Base-by-base conservation (phyloP, 306 rosid species). In the Delonix regia region DNA sequence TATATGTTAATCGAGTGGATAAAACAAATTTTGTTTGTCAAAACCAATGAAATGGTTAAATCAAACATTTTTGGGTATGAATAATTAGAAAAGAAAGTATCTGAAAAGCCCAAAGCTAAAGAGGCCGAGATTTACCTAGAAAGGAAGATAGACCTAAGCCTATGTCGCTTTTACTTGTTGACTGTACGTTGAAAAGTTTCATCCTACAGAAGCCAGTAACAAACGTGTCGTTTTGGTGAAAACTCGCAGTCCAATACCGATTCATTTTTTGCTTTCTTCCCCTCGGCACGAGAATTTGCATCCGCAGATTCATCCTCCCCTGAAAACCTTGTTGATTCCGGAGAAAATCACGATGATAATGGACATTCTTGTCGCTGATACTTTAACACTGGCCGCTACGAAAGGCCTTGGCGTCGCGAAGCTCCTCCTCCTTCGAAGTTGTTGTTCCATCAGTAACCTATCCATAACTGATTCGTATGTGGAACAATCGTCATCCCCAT, bases 321-420 rank as follows among this genome's bases (percentile, higher is more conserved):
- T 14, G 10, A 61, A 9, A 30, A 2, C 19, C 7, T 30, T 61
- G 67, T 61, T 30, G 22, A 42, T 41, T 53, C 77, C 53, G 62
- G 70, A 57, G 63, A 36, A 34, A 22, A 24, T 73, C 38, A 18
- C 78, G 33, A 76, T 69, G 74, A 69, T 80, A 57, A 89, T 89
- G 97, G 84, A 89, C 45, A 47, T 86, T 18, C 80, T 86, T 13
- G 45, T 87, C 25, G 83, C 91, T 38, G 97, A 90, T 60, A 18
- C 91, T 7, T 81, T 87, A 7, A 73, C 88, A 7, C 82, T 83
- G 0, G 83, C 84, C 67, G 72, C 91, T 51, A 57, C 88, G 0
- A 87, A 89, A 12, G 82, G 88, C 9, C 71, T 89, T 42, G 86
- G 90, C 33, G 82, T 94, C 77, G 80, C 90, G 16, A 87, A 87